A percentile compares a stretch with the other conserved stretches of the same genome.
Conservation (phyloP, 148 eudicot genomes). For the Gaultheria prostrata region DNA sequence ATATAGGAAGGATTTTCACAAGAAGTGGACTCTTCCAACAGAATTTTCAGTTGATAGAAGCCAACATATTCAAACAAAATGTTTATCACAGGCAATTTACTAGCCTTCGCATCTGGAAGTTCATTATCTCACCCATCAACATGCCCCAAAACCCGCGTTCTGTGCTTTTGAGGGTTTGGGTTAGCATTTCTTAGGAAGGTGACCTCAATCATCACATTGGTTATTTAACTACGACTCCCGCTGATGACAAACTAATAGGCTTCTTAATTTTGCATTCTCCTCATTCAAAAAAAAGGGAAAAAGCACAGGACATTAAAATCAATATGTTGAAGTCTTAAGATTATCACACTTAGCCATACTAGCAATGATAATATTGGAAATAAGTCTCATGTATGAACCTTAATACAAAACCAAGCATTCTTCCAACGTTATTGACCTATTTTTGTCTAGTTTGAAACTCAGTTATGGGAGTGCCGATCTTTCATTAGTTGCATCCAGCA, state of each 20-base stretch:
- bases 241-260: background rate
- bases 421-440: background rate
- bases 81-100: background rate
- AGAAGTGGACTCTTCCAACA: background rate
- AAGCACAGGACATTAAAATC: background rate
- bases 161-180: background rate
- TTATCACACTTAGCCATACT: background rate
- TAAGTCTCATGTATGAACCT: background rate
- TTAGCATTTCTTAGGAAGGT: constrained; percentile 3
- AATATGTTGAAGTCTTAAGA: background rate
- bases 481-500: background rate
- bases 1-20: background rate
- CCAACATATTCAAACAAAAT: constrained; percentile 8
- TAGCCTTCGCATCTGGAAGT: background rate
- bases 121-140: constrained; percentile 8
- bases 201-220: constrained; percentile 4
- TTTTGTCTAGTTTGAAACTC: background rate
- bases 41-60: background rate
- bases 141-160: background rate
- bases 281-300: background rate
- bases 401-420: background rate
- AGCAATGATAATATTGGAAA: background rate
- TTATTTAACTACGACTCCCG: background rate
- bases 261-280: background rate
- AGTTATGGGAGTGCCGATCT: background rate